Percentiles rank a stretch among this genome's conserved stretches.
These are phyloP conservation scores for Colletotrichum tabaci DNA, from an alignment of 2,329 filamentous ascomycete genomes.

Conservation along the genomic window DNA sequence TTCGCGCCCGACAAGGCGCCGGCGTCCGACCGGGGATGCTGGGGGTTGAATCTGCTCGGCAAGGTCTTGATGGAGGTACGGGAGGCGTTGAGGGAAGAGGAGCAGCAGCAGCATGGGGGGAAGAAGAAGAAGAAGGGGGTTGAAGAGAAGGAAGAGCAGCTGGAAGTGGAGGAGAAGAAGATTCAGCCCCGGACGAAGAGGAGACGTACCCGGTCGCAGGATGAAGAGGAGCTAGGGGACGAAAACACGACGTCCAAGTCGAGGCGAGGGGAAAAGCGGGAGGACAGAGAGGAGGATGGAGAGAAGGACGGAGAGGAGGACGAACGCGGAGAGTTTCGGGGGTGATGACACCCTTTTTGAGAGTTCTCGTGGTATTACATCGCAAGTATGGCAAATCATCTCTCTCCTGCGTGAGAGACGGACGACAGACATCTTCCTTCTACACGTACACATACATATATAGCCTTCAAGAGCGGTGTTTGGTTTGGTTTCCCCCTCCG, in stretches of 20 bases:
- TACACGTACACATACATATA: slow-evolving; percentile 37
- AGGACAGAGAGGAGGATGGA: background rate
- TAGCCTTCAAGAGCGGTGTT: slow-evolving; percentile 40
- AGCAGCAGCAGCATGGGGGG: slow-evolving; percentile 27
- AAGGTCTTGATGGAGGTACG: slow-evolving; percentile 74
- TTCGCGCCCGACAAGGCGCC: slow-evolving; percentile 66
- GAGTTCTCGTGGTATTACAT: slow-evolving; percentile 40
- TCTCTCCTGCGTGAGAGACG: background rate
- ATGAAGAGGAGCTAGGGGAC: background rate
- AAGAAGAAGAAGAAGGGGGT: background rate
- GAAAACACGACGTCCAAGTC: background rate
- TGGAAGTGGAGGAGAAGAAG: background rate
- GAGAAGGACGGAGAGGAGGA: background rate
- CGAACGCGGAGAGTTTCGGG: background rate
- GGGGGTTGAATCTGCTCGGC: slow-evolving; percentile 77
- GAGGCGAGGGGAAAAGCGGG: background rate
- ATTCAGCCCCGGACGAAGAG: background rate
- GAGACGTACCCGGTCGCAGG: background rate
- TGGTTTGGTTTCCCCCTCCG: slow-evolving; percentile 21
- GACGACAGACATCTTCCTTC: slow-evolving; percentile 27
- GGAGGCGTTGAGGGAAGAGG: slow-evolving; percentile 62
- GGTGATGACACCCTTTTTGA: slow-evolving; percentile 12
- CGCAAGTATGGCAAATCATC: slow-evolving; percentile 31
- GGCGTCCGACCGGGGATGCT: slow-evolving; percentile 60
- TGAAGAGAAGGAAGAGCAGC: slow-evolving; percentile 51